These are phyloP conservation scores for Tremellales sp. DNA, from an alignment of 1,284 basidiomycete species.

Conservation along the genomic window DNA sequence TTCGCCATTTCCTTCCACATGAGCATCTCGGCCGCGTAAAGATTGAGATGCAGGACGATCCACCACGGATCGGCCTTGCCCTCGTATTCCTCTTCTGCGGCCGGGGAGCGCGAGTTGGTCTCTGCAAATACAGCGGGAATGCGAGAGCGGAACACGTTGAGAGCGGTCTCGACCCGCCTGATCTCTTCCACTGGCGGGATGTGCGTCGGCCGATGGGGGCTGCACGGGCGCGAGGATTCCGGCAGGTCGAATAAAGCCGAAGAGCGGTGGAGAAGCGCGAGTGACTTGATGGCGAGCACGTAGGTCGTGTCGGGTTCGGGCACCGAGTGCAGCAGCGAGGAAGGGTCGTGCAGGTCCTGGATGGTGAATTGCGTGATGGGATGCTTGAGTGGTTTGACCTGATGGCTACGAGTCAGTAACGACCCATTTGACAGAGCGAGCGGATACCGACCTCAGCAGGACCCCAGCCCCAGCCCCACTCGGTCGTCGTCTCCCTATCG, in stretches of 20 bases:
- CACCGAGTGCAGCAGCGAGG: slow-evolving; percentile 15
- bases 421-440: not conserved
- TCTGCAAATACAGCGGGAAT: slow-evolving; percentile 17
- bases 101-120: not conserved
- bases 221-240: slow-evolving; percentile 11
- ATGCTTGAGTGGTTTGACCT: slow-evolving; percentile 10
- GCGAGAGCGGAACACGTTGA: slow-evolving; percentile 16
- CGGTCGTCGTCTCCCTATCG: slow-evolving; percentile 34
- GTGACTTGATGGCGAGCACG: slow-evolving; percentile 27
- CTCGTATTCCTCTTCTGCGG: slow-evolving; percentile 10
- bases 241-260: slow-evolving; percentile 32
- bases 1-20: slow-evolving; percentile 34
- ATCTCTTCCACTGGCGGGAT: slow-evolving; percentile 16
- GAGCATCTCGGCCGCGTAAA: slow-evolving; percentile 36
- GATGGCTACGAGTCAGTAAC: not conserved
- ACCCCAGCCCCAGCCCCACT: slow-evolving; percentile 28
- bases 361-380: slow-evolving; percentile 5
- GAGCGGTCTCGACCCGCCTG: slow-evolving; percentile 16
- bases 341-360: slow-evolving; percentile 21
- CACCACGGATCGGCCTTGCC: slow-evolving; percentile 35
- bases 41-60: slow-evolving; percentile 31
- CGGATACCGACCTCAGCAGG: slow-evolving; percentile 20
- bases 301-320: slow-evolving; percentile 25
- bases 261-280: slow-evolving; percentile 22
- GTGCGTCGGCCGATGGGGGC: slow-evolving; percentile 16